Evolutionary conservation across 441 rosid genomes (phyloP), one percentile per base, ranked within the genome.

Genomic region (Melianthus villosus): DNA sequence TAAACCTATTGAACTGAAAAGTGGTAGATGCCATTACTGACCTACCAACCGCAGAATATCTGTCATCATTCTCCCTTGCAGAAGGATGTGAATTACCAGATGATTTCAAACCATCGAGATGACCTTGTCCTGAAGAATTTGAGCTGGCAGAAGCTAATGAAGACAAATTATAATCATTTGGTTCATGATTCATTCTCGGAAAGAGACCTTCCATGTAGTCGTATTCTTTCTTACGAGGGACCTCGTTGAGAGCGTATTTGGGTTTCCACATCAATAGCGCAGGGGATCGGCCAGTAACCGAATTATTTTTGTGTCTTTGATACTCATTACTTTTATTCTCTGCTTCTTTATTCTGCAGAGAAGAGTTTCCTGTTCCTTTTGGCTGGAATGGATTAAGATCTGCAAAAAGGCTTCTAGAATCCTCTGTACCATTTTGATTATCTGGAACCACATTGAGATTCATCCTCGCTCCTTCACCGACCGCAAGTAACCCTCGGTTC

Each of bases 301-400:
- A 63, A 53, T 68, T 71, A 54, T 68, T 70, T 54, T 51, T 78
- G 30, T 57, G 75, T 49, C 67, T 66, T 46, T 65, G 83, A 59
- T 60, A 63, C 43, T 78, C 83, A 33, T 69, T 75, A 38, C 57
- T 44, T 49, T 60, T 77, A 59, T 49, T 69, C 43, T 62, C 92
- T 40, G 63, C 53, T 45, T 71, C 59, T 33, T 74, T 75, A 45
- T 61, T 68, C 30, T 58, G 77, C 58, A 56, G 62, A 46, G 51
- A 76, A 45, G 58, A 63, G 63, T 73, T 84, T 27, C 71, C 81
- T 44, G 73, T 59, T 59, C 93, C 96, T 68, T 85, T 82, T 31
- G 71, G 73, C 56, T 82, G 94, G 54, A 89, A 79, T 15, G 93
- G 98, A 58, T 84, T 82, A 53, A 82, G 93, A 62, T 91, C 98